Evolutionary conservation across 768 basidiomycete species (phyloP).

Genomic region (Holtermanniella nyarrowii): DNA sequence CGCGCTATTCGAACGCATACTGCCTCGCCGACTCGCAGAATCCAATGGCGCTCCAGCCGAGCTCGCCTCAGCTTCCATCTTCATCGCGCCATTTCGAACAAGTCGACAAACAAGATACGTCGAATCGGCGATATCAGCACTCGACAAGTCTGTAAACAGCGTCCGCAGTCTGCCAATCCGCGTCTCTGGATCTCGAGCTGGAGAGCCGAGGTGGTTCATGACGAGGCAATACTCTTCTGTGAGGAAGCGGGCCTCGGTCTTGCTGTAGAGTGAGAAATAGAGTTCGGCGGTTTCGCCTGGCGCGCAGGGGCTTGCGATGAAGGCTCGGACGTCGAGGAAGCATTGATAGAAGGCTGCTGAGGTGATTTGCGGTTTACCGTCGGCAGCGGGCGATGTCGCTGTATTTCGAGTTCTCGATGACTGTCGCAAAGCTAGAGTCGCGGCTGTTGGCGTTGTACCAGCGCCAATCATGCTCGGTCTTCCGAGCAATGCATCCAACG

Average conservation of each 20-base stretch:
- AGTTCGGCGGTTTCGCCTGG: conserved; percentile 90
- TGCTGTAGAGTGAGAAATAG: conserved; percentile 85
- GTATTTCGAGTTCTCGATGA: conserved; percentile 1
- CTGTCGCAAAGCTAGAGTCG: neutral
- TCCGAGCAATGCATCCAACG: conserved; percentile 25
- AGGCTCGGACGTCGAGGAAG: conserved; percentile 79
- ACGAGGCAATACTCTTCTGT: conserved; percentile 87
- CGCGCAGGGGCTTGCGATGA: conserved; percentile 78
- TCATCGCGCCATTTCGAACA: conserved; percentile 75
- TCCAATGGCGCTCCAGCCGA: conserved; percentile 2
- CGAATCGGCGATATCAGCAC: conserved; percentile 72
- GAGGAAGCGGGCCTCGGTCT: conserved; percentile 66
- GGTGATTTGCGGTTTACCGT: neutral
- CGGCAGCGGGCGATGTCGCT: conserved; percentile 5
- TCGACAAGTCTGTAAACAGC: conserved; percentile 78
- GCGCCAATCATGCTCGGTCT: conserved; percentile 4
- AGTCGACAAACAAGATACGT: conserved; percentile 85
- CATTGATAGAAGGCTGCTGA: conserved; percentile 72
- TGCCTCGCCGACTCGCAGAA: neutral
- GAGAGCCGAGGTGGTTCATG: conserved; percentile 73
- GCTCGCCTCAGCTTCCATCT: conserved; percentile 51
- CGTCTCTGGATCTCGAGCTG: conserved; percentile 45
- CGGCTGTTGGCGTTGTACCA: neutral
- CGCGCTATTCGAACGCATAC: neutral
- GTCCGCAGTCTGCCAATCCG: conserved; percentile 59